Conservation (phyloP, 805 yeast genomes). For the Yarrowia hollandica region DNA sequence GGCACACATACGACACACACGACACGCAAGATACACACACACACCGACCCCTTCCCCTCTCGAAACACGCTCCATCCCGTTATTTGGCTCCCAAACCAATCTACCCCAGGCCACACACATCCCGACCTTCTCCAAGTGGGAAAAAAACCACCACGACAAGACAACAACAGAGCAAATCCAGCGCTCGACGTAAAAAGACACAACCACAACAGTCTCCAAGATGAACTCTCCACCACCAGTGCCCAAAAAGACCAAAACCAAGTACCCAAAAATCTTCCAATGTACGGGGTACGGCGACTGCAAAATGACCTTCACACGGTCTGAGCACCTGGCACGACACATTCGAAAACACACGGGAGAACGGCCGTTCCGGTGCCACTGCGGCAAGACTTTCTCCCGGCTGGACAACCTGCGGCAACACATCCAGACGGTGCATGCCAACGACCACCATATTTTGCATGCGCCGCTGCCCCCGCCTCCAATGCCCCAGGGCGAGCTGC, state of each 20-base stretch:
- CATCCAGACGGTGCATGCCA: slow-evolving; percentile 77
- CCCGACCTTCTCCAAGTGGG: no score
- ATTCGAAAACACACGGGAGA: slow-evolving; percentile 94
- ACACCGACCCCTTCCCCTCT: no score
- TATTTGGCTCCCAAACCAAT: no score
- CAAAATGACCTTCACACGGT: slow-evolving; percentile 82
- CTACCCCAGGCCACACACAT: no score
- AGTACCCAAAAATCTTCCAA: slow-evolving; percentile 59
- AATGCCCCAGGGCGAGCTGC: slow-evolving; percentile 30
- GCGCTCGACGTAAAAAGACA: no score
- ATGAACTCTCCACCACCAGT: slow-evolving; percentile 30
- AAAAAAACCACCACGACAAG: no score
- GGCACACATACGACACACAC: not conserved
- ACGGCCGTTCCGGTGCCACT: slow-evolving; percentile 84
- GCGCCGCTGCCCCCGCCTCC: slow-evolving; percentile 34
- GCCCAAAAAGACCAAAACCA: slow-evolving; percentile 36
- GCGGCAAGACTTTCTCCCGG: slow-evolving; percentile 73
- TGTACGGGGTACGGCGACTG: slow-evolving; percentile 87
- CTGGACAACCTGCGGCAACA: slow-evolving; percentile 89
- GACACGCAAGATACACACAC: not conserved
- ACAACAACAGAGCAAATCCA: no score
- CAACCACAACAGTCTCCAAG: not conserved
- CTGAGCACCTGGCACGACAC: slow-evolving; percentile 91
- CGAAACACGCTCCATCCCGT: no score
- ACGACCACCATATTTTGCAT: slow-evolving; percentile 44